phyloP scores from a whole-genome alignment of 345 rosid genomes.

The Nephelium lappaceum region DNA sequence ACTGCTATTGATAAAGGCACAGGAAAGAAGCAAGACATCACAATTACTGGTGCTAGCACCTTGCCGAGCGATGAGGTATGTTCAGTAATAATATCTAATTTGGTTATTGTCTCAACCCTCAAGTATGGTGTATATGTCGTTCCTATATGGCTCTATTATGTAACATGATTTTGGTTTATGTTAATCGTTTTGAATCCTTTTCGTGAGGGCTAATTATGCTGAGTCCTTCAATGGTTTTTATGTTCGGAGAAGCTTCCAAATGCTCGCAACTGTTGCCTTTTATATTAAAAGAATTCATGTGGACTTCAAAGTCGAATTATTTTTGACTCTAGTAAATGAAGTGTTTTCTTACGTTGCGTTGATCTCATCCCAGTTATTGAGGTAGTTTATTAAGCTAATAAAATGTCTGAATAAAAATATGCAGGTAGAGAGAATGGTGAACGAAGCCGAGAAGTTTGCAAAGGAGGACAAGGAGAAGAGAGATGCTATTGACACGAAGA shows the following conservation, averaged over 20 bases:
- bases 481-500: conserved; percentile 96
- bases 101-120: neutral
- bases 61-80: conserved; percentile 92
- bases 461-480: conserved; percentile 96
- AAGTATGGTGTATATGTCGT: too few species aligned
- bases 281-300: neutral
- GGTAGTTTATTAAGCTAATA: neutral
- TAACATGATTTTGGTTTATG: too few species aligned
- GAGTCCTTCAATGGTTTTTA: neutral
- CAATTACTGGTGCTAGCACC: conserved; percentile 95
- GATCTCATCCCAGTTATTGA: too few species aligned
- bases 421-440: conserved; percentile 89
- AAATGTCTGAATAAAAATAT: conserved; percentile 13
- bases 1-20: conserved; percentile 89
- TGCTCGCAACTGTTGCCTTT: neutral
- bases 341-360: too few species aligned
- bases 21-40: conserved; percentile 93
- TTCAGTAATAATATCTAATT: neutral
- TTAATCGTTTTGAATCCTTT: too few species aligned
- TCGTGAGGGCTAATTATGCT: neutral
- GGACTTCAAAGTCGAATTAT: neutral
- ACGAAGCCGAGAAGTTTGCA: conserved; percentile 82
- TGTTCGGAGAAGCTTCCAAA: neutral
- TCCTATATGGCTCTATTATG: too few species aligned
- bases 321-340: neutral